Conservation (phyloP, 371 early-diverging fungal species). For the Mucor sp. region DNA sequence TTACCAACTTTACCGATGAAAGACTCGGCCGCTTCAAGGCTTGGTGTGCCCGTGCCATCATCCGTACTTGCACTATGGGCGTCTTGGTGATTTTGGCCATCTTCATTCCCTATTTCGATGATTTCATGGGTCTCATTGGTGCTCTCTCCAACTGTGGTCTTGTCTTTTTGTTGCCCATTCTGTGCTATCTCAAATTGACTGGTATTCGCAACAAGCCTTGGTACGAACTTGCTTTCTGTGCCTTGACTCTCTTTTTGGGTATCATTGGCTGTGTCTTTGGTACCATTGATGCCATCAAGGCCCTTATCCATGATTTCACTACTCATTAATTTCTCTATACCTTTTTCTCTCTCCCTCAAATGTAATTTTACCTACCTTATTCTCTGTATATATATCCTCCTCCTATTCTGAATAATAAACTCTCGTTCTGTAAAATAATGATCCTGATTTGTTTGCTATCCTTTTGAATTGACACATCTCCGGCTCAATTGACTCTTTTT, state of each 20-base stretch:
- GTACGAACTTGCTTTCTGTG: slow-evolving; percentile 45
- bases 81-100: slow-evolving; percentile 46
- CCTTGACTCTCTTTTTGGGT: slow-evolving; percentile 55
- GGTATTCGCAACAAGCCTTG: slow-evolving; percentile 44
- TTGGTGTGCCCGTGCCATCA: slow-evolving; percentile 45
- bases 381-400: background rate
- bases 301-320: slow-evolving; percentile 26
- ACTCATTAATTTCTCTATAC: background rate
- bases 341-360: background rate
- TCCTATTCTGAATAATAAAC: background rate
- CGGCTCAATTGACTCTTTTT: background rate
- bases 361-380: background rate
- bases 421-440: background rate
- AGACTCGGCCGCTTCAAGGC: slow-evolving; percentile 26
- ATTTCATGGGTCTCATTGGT: slow-evolving; percentile 69
- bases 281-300: slow-evolving; percentile 54
- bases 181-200: slow-evolving; percentile 60
- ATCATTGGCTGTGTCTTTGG: slow-evolving; percentile 60
- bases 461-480: background rate
- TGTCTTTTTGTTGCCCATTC: slow-evolving; percentile 57
- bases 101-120: slow-evolving; percentile 64
- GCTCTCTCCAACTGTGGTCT: slow-evolving; percentile 61
- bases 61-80: slow-evolving; percentile 47
- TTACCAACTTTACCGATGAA: slow-evolving; percentile 32
- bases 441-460: background rate